Percentiles rank a stretch among this genome's conserved stretches.
These are phyloP conservation scores for Aspergillus sclerotioniger DNA, from an alignment of 495 filamentous ascomycete genomes.

Conservation along the genomic window DNA sequence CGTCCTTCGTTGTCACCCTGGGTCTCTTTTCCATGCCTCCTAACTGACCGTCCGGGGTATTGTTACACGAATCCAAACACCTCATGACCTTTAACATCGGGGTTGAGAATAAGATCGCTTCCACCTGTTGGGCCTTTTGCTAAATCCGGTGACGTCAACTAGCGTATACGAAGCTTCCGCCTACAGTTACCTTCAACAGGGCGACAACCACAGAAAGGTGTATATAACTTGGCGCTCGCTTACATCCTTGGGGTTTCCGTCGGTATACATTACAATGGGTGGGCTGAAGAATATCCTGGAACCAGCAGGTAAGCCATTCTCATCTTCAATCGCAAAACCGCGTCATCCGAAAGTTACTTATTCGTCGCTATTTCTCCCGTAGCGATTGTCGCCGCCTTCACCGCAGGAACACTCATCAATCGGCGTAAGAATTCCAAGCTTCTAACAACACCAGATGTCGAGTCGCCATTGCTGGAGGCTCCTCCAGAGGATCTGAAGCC, in stretches of 20 bases:
- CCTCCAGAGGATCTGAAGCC: conserved; percentile 12
- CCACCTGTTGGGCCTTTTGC: neutral
- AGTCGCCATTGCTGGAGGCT: conserved; percentile 18
- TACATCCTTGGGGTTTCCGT: neutral
- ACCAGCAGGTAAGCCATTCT: neutral
- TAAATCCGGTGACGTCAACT: conserved; percentile 2
- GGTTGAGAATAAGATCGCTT: neutral
- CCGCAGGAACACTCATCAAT: conserved; percentile 23
- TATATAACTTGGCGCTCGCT: neutral
- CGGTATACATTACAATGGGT: neutral
- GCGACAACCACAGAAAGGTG: neutral
- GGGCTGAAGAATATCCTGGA: neutral
- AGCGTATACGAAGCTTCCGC: neutral
- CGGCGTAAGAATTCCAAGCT: conserved; percentile 8
- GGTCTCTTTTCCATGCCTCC: neutral
- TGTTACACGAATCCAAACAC: neutral
- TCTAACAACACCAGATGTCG: conserved; percentile 7
- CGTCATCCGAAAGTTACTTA: neutral
- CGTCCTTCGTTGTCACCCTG: neutral
- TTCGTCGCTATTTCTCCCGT: neutral
- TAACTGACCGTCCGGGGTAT: neutral
- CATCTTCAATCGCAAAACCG: neutral
- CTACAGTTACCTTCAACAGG: neutral
- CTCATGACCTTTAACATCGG: neutral
- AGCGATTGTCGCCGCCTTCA: conserved; percentile 27